These are phyloP conservation scores for Sugiyamaella neomexicana DNA, from an alignment of 1,139 yeast genomes.

Conservation along the genomic window DNA sequence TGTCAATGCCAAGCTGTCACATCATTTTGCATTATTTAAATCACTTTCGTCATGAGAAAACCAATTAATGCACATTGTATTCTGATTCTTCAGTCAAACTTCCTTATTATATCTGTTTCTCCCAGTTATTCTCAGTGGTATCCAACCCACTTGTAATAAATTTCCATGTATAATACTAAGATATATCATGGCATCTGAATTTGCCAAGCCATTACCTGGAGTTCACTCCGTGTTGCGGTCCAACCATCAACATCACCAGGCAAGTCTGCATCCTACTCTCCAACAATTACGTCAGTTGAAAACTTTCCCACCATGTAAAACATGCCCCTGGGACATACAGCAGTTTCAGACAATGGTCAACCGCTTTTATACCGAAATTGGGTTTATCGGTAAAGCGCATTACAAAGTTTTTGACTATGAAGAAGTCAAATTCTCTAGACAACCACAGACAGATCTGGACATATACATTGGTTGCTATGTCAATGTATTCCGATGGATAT, in stretches of 20 bases:
- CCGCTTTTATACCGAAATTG: not conserved
- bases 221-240: not conserved
- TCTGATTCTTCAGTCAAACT: too few species aligned
- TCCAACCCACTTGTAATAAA: too few species aligned
- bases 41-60: too few species aligned
- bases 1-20: too few species aligned
- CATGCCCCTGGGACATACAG: conserved; percentile 8
- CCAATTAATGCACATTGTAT: too few species aligned
- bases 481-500: conserved; percentile 14
- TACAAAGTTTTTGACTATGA: conserved; percentile 13
- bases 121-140: too few species aligned
- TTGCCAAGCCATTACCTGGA: conserved; percentile 9
- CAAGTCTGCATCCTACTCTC: conserved; percentile 1
- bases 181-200: conserved; percentile 1
- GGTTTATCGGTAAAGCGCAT: not conserved
- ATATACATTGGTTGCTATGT: conserved; percentile 14
- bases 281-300: conserved; percentile 7
- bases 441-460: conserved; percentile 7
- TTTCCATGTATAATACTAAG: too few species aligned
- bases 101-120: too few species aligned
- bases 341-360: conserved; percentile 7
- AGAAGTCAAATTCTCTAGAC: conserved; percentile 12
- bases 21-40: too few species aligned
- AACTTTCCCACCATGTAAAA: conserved; percentile 8
- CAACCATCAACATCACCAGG: not conserved